phyloP scores from a whole-genome alignment of 495 filamentous ascomycete genomes.

The Aspergillus ostianus region DNA sequence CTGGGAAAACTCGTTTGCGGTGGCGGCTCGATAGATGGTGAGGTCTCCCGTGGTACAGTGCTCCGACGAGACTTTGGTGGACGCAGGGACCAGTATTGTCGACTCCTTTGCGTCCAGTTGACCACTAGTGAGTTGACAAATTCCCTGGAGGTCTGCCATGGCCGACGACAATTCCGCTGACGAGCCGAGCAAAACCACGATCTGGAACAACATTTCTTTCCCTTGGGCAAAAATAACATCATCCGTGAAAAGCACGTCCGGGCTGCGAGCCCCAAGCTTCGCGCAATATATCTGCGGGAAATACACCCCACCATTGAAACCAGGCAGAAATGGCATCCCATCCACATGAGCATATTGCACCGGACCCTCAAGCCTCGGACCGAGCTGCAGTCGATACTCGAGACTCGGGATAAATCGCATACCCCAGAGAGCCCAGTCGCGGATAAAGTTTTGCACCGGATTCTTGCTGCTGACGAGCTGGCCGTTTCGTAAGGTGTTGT shows the following conservation, averaged over 20 bases:
- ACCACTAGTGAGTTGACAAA: neutral
- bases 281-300: conserved; percentile 37
- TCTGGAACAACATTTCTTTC: neutral
- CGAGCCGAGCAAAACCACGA: neutral
- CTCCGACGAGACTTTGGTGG: no score
- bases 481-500: conserved; percentile 33
- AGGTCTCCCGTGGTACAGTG: neutral
- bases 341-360: conserved; percentile 23
- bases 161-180: neutral
- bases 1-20: neutral
- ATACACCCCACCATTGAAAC: conserved; percentile 26
- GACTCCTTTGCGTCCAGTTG: neutral
- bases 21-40: neutral
- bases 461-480: conserved; percentile 29
- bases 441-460: conserved; percentile 28
- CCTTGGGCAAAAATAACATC: conserved; percentile 22
- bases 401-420: conserved; percentile 32
- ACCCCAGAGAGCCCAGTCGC: conserved; percentile 33
- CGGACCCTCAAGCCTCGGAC: conserved; percentile 24
- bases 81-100: neutral
- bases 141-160: neutral
- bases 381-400: conserved; percentile 27
- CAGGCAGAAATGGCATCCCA: conserved; percentile 35
- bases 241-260: conserved; percentile 23
- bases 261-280: neutral